Conservation (phyloP, 2,329 filamentous ascomycete species). For the Colletotrichum costaricense region DNA sequence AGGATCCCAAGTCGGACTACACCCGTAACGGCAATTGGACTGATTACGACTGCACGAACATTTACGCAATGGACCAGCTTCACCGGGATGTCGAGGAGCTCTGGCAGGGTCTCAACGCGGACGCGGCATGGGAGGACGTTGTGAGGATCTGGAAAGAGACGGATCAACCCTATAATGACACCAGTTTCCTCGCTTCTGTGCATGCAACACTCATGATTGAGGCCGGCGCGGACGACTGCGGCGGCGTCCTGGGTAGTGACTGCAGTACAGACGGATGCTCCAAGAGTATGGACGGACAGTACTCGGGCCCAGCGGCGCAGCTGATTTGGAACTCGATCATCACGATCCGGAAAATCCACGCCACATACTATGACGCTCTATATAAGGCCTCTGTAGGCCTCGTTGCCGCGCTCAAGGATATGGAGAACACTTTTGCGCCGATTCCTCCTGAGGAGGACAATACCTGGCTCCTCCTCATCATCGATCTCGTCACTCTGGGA, state of each 20-base stretch:
- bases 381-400: neutral
- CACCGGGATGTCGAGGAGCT: slow-evolving; percentile 33
- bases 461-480: slow-evolving; percentile 42
- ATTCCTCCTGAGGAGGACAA: slow-evolving; percentile 39
- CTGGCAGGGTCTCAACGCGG: slow-evolving; percentile 40
- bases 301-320: slow-evolving; percentile 37
- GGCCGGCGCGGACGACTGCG: neutral
- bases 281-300: slow-evolving; percentile 22
- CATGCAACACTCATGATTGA: neutral
- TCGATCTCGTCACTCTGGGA: slow-evolving; percentile 44
- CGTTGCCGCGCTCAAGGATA: neutral
- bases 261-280: neutral
- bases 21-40: slow-evolving; percentile 34
- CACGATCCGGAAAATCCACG: slow-evolving; percentile 37
- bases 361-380: neutral
- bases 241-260: neutral
- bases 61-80: neutral
- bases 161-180: slow-evolving; percentile 7
- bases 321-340: slow-evolving; percentile 42
- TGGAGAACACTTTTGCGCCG: slow-evolving; percentile 43
- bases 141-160: slow-evolving; percentile 38
- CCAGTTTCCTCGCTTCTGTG: slow-evolving; percentile 36
- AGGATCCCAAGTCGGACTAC: neutral
- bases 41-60: neutral
- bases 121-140: slow-evolving; percentile 42